phyloP scores from a whole-genome alignment of 345 rosid species.

The Diplotaxis tenuifolia region DNA sequence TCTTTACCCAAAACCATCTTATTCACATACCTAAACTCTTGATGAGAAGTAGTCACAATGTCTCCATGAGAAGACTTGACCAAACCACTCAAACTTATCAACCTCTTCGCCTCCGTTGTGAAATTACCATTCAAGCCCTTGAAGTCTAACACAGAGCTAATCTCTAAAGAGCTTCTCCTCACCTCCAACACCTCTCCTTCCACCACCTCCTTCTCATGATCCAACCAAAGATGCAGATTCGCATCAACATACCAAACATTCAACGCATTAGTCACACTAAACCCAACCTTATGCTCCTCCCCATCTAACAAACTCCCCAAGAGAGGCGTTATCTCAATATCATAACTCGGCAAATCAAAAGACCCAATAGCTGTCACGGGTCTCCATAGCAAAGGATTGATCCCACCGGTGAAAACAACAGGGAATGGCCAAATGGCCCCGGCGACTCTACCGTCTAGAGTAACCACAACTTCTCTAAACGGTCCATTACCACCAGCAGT shows the following conservation, averaged over 20 bases:
- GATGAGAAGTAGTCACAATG: conserved; percentile 49
- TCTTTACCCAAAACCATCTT: conserved; percentile 52
- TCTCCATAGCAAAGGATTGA: conserved; percentile 82
- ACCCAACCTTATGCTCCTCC: conserved; percentile 52
- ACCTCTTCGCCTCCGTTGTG: conserved; percentile 49
- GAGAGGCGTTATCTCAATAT: conserved; percentile 72
- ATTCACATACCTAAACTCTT: conserved; percentile 55
- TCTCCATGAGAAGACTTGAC: conserved; percentile 66
- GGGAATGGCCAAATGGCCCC: conserved; percentile 93
- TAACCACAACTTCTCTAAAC: conserved; percentile 81
- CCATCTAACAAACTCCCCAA: conserved; percentile 72
- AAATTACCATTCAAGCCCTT: conserved; percentile 60
- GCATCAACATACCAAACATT: conserved; percentile 84
- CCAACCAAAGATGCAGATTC: conserved; percentile 91
- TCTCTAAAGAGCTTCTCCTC: conserved; percentile 37
- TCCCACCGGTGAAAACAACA: conserved; percentile 81
- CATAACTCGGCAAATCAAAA: conserved; percentile 82
- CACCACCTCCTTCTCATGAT: conserved; percentile 41
- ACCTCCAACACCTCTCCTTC: conserved; percentile 58
- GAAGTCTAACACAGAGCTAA: conserved; percentile 43
- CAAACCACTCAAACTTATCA: conserved; percentile 54
- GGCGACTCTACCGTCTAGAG: conserved; percentile 58
- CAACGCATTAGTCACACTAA: conserved; percentile 74
- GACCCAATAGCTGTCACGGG: conserved; percentile 80
- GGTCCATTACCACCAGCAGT: conserved; percentile 84